phyloP scores from a whole-genome alignment of 306 rosid species.

The Prunus dulcis region DNA sequence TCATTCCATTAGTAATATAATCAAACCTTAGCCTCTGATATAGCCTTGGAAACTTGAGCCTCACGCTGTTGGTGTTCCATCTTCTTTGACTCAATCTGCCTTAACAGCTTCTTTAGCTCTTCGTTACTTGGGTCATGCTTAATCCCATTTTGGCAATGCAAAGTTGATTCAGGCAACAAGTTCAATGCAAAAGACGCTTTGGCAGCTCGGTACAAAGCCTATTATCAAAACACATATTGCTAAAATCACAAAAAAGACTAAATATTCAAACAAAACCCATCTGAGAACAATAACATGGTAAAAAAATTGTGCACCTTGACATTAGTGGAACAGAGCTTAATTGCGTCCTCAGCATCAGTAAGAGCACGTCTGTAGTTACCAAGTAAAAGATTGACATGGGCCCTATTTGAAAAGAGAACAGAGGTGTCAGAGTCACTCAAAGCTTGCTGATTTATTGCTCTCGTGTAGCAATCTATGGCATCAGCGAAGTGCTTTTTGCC shows the following conservation, averaged over 20 bases:
- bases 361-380: constrained; percentile 85
- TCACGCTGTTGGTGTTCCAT: constrained; percentile 60
- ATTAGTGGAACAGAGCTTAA: constrained; percentile 60
- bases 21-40: constrained; percentile 64
- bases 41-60: constrained; percentile 66
- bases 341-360: constrained; percentile 70
- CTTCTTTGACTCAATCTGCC: constrained; percentile 53
- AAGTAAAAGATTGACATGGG: constrained; percentile 80
- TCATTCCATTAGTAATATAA: neutral
- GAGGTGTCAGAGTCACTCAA: constrained; percentile 60
- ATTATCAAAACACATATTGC: constrained; percentile 16
- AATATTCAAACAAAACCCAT: constrained; percentile 8
- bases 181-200: constrained; percentile 73
- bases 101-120: constrained; percentile 62
- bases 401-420: constrained; percentile 67
- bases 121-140: constrained; percentile 62
- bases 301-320: constrained; percentile 55
- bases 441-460: constrained; percentile 72
- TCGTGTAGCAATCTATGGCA: constrained; percentile 88
- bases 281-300: neutral
- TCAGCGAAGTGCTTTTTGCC: constrained; percentile 82
- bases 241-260: constrained; percentile 1
- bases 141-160: constrained; percentile 62
- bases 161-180: constrained; percentile 64
- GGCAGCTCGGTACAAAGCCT: constrained; percentile 88